Percentiles rank a stretch among this genome's conserved stretches.
These are phyloP conservation scores for Mucor ambiguus DNA, from an alignment of 371 early-diverging fungal species.

Conservation along the genomic window DNA sequence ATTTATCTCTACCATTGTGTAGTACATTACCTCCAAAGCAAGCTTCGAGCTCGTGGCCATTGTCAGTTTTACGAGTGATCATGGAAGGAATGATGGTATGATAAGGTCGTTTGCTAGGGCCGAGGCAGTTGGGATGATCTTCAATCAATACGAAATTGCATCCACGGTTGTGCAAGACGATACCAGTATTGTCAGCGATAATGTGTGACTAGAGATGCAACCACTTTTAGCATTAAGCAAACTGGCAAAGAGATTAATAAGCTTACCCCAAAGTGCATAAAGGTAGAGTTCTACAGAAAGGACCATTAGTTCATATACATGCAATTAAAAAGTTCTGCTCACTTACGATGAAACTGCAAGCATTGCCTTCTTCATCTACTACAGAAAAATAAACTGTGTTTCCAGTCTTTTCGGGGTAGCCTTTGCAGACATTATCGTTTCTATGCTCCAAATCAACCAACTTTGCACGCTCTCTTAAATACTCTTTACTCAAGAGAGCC, in stretches of 20 bases:
- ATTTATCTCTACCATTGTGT: background rate
- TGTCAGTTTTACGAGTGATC: slow-evolving; percentile 47
- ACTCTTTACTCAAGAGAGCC: slow-evolving; percentile 59
- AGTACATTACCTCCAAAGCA: slow-evolving; percentile 52
- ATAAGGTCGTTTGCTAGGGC: slow-evolving; percentile 78
- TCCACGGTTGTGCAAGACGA: slow-evolving; percentile 79
- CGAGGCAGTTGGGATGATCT: slow-evolving; percentile 69
- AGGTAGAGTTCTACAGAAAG: slow-evolving; percentile 53
- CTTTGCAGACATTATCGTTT: slow-evolving; percentile 49
- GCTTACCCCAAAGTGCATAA: slow-evolving; percentile 63
- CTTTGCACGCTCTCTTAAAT: slow-evolving; percentile 60
- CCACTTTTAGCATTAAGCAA: background rate
- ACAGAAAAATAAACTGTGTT: slow-evolving; percentile 83
- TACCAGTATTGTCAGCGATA: slow-evolving; percentile 68
- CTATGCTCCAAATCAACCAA: slow-evolving; percentile 56
- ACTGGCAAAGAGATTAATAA: background rate
- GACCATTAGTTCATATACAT: background rate
- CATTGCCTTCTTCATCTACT: slow-evolving; percentile 81
- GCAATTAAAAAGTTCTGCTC: background rate
- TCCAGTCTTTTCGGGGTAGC: slow-evolving; percentile 62
- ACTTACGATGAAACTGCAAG: slow-evolving; percentile 79
- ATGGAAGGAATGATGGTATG: slow-evolving; percentile 86
- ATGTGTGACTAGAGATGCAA: slow-evolving; percentile 33
- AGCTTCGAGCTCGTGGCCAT: slow-evolving; percentile 48
- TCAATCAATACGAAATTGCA: slow-evolving; percentile 68